phyloP scores from a whole-genome alignment of 1,139 yeast species.

The Candida anutae region DNA sequence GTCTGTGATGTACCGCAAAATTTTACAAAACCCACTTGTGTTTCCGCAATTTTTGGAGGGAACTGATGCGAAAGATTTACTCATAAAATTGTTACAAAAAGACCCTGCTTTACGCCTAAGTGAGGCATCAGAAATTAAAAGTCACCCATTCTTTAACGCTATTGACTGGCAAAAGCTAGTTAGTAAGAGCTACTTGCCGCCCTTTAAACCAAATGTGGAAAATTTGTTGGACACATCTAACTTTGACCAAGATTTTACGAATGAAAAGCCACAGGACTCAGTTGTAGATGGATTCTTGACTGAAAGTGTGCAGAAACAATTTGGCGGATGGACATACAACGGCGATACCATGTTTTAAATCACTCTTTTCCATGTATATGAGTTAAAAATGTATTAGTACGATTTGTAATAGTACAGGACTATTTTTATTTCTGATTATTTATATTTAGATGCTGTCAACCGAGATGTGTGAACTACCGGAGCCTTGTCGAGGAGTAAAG shows the following conservation, averaged over 20 bases:
- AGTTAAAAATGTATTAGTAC: no score
- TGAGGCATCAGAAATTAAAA: constrained; percentile 81
- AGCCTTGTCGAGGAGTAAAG: no score
- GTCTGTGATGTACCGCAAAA: constrained; percentile 91
- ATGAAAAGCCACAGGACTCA: constrained; percentile 88
- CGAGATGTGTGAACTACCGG: no score
- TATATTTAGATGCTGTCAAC: no score
- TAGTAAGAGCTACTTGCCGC: constrained; percentile 88
- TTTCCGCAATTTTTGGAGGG: constrained; percentile 84
- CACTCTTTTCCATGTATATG: no score
- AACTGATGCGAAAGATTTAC: constrained; percentile 76
- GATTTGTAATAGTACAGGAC: no score
- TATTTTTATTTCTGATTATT: no score
- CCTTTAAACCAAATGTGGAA: constrained; percentile 88
- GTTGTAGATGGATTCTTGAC: constrained; percentile 88
- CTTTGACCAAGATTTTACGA: constrained; percentile 88
- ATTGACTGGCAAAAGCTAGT: constrained; percentile 85
- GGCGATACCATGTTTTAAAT: constrained; percentile 38
- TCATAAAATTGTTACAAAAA: constrained; percentile 69
- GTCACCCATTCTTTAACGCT: constrained; percentile 81
- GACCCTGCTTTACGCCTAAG: constrained; percentile 76
- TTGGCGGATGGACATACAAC: constrained; percentile 98
- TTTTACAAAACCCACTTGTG: constrained; percentile 76
- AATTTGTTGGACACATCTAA: constrained; percentile 85
- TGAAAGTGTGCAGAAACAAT: constrained; percentile 90